These are phyloP conservation scores for Volvariella volvacea DNA, from an alignment of 1,284 basidiomycete species.

Conservation along the genomic window DNA sequence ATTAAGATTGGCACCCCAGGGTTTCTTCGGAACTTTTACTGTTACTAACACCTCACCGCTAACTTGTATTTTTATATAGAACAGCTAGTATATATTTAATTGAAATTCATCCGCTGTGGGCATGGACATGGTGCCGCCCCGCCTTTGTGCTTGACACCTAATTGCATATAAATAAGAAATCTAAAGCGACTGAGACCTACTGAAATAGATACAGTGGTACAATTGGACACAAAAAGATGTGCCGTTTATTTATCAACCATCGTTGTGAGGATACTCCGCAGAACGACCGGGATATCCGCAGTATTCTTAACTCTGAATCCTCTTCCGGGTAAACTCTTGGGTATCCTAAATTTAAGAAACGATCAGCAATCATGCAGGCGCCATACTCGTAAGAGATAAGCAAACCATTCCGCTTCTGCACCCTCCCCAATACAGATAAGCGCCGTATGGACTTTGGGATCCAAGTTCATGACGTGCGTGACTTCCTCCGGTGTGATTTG, in stretches of 20 bases:
- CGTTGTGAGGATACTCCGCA: constrained; percentile 42
- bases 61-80: too few species aligned
- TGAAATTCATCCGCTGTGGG: too few species aligned
- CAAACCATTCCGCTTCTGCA: constrained; percentile 53
- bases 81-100: too few species aligned
- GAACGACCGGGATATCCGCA: constrained; percentile 42
- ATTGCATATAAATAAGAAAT: too few species aligned
- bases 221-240: neutral
- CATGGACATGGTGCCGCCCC: too few species aligned
- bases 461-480: constrained; percentile 46
- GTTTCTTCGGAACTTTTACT: too few species aligned
- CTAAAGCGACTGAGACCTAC: too few species aligned
- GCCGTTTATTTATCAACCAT: constrained; percentile 34
- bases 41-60: too few species aligned
- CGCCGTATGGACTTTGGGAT: constrained; percentile 59
- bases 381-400: neutral
- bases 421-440: constrained; percentile 67
- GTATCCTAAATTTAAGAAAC: constrained; percentile 35
- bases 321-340: constrained; percentile 43
- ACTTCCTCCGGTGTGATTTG: constrained; percentile 55
- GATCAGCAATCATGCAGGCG: constrained; percentile 1
- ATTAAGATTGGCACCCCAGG: too few species aligned
- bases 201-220: neutral
- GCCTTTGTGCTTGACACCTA: too few species aligned
- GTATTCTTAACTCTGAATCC: constrained; percentile 44